Evolutionary conservation across 2,329 filamentous ascomycete genomes (phyloP), one percentile per base, ranked within the genome.

Genomic region (Scedosporium boydii): DNA sequence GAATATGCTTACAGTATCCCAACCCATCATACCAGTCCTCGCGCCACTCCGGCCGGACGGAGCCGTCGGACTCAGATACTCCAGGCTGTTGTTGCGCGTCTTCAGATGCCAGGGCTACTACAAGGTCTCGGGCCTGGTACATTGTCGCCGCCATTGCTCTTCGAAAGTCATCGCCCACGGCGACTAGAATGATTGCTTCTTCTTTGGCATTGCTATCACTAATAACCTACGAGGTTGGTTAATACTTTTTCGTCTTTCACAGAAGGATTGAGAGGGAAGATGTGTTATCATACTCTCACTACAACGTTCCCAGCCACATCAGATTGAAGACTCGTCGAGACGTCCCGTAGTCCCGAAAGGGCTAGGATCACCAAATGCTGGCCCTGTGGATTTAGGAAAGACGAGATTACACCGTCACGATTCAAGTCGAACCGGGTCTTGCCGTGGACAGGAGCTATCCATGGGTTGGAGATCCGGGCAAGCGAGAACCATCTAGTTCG

Each of bases 1-100:
- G 44, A 18, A 7, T n/a, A 23, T 9, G 72, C 80, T 72, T 69
- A 84, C 95, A 99, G 71, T 95, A 99, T 0, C 92, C 90, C 44
- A 99, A 78, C 0, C 92, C 91, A 72, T 98, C 95, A 70, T 93
- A 93, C 92, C 93, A 97, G 64, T 90, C 86, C 66, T 95, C 86
- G 58, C 90, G 77, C 91, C 91, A 96, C 70, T 86, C 74, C 5
- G 80, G 75, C 61, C 80, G 79, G 41, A 87, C 74, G 4, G 80
- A 80, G 27, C 78, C 75, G 16, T 74, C 73, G 69, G 64, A 27
- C 23, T 51, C 14, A 9, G n/a, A 6, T 14, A 23, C 16, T 21
- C 12, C 29, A 53, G 4, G 46, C 2, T 14, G 29, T 12, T 4
- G 12, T 14, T 55, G 51, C 9, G 44, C 3, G n/a, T 34, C 41